A percentile compares a stretch with the other conserved stretches of the same genome.
Conservation (phyloP, 2,329 filamentous ascomycete species). For the Nemania sp. region DNA sequence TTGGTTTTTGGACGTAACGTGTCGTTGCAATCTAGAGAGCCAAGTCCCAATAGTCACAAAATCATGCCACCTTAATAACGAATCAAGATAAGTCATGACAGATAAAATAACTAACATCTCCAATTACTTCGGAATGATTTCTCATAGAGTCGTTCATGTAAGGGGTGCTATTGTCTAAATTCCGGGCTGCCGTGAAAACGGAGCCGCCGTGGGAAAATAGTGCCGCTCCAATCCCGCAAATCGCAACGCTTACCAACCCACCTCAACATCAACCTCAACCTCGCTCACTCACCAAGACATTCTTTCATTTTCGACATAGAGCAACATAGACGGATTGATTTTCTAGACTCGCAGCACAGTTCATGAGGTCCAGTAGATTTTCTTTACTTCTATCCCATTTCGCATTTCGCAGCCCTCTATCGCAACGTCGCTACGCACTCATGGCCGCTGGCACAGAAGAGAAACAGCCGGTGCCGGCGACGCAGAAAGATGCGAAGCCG, state of each 20-base stretch:
- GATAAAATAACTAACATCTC: too few relatives aligned
- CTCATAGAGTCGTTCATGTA: too few relatives aligned
- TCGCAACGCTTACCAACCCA: conserved; percentile 16
- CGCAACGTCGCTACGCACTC: neutral
- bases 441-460: conserved; percentile 32
- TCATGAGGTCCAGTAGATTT: conserved; percentile 14
- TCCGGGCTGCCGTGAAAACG: conserved; percentile 10
- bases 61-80: too few relatives aligned
- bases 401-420: neutral
- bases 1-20: too few relatives aligned
- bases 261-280: conserved; percentile 1
- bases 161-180: too few relatives aligned
- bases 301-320: conserved; percentile 3
- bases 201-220: too few relatives aligned
- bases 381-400: neutral
- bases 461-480: conserved; percentile 12
- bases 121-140: too few relatives aligned
- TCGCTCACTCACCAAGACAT: too few relatives aligned
- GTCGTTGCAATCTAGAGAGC: too few relatives aligned
- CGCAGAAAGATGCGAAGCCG: conserved; percentile 26
- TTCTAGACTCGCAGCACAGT: neutral
- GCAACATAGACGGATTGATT: neutral
- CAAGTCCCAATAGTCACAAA: too few relatives aligned
- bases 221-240: too few relatives aligned
- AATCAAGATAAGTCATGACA: too few relatives aligned